A percentile compares a stretch with the other conserved stretches of the same genome.
Evolutionary conservation across 352 stramenopile genomes (phyloP).

Genomic region (Pythium aphanidermatum): DNA sequence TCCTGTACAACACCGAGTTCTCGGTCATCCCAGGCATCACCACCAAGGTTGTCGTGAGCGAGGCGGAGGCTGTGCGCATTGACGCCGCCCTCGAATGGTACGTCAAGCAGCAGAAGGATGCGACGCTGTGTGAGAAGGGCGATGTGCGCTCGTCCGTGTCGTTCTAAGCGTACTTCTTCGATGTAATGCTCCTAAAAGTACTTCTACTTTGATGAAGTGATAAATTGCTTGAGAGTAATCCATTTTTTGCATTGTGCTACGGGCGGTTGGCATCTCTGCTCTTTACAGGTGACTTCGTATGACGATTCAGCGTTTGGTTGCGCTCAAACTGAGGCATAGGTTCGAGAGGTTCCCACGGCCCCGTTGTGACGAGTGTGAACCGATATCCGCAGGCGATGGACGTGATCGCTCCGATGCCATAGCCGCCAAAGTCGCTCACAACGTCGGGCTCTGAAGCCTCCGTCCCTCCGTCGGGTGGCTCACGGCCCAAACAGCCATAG

Average conservation of each 20-base stretch:
- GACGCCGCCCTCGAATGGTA: constrained; percentile 42
- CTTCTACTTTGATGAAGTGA: no score
- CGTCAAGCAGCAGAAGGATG: constrained; percentile 21
- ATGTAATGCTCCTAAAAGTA: no score
- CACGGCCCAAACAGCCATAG: constrained; percentile 46
- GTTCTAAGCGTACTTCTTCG: no score
- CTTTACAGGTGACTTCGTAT: constrained; percentile 19
- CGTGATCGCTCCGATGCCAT: constrained; percentile 39
- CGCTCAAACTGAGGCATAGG: constrained; percentile 32
- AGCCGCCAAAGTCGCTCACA: constrained; percentile 26
- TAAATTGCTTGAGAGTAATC: not conserved
- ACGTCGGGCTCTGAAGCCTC: constrained; percentile 48
- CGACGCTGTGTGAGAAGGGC: constrained; percentile 19
- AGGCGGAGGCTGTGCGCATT: constrained; percentile 41
- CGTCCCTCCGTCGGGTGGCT: constrained; percentile 12
- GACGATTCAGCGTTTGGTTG: constrained; percentile 45
- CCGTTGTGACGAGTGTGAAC: constrained; percentile 59
- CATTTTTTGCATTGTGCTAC: not conserved
- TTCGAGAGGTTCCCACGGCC: constrained; percentile 34
- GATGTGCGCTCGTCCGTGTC: constrained; percentile 13
- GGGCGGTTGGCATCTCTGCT: not conserved
- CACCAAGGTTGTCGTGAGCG: constrained; percentile 33
- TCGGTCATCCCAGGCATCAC: constrained; percentile 24
- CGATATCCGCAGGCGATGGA: constrained; percentile 45
- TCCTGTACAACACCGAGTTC: constrained; percentile 52